A percentile compares a stretch with the other conserved stretches of the same genome.
Evolutionary conservation across 2,329 filamentous ascomycete genomes (phyloP).

Genomic region (Colletotrichum tamarilloi): DNA sequence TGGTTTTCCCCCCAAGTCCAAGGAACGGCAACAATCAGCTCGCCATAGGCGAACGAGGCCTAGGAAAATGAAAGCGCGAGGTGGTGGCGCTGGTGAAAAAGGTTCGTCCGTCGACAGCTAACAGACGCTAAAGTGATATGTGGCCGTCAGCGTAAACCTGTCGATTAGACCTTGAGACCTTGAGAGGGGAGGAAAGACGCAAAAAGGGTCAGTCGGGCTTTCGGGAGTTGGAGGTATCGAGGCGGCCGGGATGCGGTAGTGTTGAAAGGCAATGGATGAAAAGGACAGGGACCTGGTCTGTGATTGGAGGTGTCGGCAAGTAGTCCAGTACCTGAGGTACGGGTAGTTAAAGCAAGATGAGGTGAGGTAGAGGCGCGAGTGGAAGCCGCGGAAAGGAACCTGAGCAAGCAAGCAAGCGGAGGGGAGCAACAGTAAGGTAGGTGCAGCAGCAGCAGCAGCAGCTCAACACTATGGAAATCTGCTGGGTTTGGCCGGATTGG

Average conservation of each 20-base stretch:
- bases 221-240: slow-evolving; percentile 28
- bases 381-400: slow-evolving; percentile 18
- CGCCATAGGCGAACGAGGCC: slow-evolving; percentile 19
- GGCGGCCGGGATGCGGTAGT: slow-evolving; percentile 17
- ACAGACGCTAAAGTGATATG: slow-evolving; percentile 25
- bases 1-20: slow-evolving; percentile 25
- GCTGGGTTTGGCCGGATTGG: slow-evolving; percentile 27
- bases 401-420: background rate
- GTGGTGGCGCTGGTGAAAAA: slow-evolving; percentile 31
- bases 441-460: background rate
- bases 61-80: slow-evolving; percentile 21
- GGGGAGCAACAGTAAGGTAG: background rate
- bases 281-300: slow-evolving; percentile 27
- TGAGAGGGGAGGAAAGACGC: slow-evolving; percentile 5
- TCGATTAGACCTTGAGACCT: slow-evolving; percentile 5
- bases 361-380: slow-evolving; percentile 3
- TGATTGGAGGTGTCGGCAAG: slow-evolving; percentile 27
- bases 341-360: background rate
- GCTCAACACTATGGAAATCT: slow-evolving; percentile 33
- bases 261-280: slow-evolving; percentile 20
- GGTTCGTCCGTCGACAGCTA: slow-evolving; percentile 30
- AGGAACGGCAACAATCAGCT: slow-evolving; percentile 29
- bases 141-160: slow-evolving; percentile 32
- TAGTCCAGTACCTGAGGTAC: background rate
- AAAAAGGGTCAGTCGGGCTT: slow-evolving; percentile 22